These are phyloP conservation scores for Bipolaris sorokiniana DNA, from an alignment of 2,329 filamentous ascomycete genomes.

Conservation along the genomic window DNA sequence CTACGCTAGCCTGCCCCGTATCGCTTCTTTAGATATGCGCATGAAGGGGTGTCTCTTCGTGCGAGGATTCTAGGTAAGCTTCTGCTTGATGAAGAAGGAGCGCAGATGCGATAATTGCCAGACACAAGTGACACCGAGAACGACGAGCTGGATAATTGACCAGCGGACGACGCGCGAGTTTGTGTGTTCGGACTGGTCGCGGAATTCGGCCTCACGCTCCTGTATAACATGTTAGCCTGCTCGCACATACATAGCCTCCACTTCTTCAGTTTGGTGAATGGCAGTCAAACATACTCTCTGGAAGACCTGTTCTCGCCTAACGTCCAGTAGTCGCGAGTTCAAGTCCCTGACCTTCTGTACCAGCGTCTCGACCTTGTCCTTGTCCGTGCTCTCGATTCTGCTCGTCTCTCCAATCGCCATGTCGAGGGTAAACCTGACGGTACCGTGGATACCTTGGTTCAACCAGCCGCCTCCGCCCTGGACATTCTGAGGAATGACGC, in stretches of 20 bases:
- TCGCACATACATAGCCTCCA: neutral
- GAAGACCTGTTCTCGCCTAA: conserved; percentile 93
- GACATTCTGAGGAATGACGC: conserved; percentile 84
- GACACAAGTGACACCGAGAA: conserved; percentile 86
- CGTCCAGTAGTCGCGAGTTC: conserved; percentile 84
- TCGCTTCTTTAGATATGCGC: neutral
- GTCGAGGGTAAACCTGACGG: conserved; percentile 84
- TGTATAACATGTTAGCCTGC: conserved; percentile 49
- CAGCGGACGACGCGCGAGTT: conserved; percentile 92
- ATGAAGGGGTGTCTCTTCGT: neutral
- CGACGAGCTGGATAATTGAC: conserved; percentile 86
- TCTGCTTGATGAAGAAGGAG: conserved; percentile 99
- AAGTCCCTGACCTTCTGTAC: conserved; percentile 87
- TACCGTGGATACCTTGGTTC: conserved; percentile 69
- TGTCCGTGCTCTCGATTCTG: conserved; percentile 91
- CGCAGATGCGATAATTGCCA: conserved; percentile 97
- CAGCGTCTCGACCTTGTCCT: conserved; percentile 89
- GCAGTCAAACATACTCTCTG: conserved; percentile 69
- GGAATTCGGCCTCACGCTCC: conserved; percentile 97
- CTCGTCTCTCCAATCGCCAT: conserved; percentile 93
- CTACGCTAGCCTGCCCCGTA: neutral
- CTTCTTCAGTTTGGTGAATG: neutral
- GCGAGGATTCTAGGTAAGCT: conserved; percentile 74
- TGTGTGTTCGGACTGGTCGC: conserved; percentile 94
- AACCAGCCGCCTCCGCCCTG: conserved; percentile 75